These are phyloP conservation scores for Scheffersomyces lignicola DNA, from an alignment of 1,139 yeast genomes.

Conservation along the genomic window DNA sequence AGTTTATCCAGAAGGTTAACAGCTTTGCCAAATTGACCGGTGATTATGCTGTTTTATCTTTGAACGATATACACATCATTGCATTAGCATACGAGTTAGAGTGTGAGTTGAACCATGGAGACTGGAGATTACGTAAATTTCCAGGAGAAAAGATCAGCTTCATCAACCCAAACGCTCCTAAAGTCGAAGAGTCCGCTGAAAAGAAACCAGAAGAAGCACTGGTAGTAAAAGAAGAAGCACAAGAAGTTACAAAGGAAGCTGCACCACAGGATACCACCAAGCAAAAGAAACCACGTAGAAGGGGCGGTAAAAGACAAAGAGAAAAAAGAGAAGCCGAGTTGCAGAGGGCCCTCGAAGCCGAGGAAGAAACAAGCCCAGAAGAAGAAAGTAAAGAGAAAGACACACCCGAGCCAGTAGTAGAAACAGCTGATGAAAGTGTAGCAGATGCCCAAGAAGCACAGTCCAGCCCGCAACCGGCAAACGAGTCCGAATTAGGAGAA, in stretches of 20 bases:
- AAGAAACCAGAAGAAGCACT: slow-evolving; percentile 9
- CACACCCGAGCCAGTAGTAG: slow-evolving; percentile 7
- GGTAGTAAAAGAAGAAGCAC: slow-evolving; percentile 19
- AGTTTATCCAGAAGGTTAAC: slow-evolving; percentile 61
- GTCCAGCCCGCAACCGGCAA: slow-evolving; percentile 7
- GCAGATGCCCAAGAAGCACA: slow-evolving; percentile 13
- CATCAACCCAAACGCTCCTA: slow-evolving; percentile 10
- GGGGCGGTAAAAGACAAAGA: slow-evolving; percentile 66
- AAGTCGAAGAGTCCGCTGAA: slow-evolving; percentile 9
- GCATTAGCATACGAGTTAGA: slow-evolving; percentile 92
- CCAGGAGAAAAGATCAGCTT: slow-evolving; percentile 59
- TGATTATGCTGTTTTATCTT: slow-evolving; percentile 82
- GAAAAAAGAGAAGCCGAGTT: slow-evolving; percentile 50
- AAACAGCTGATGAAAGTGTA: slow-evolving; percentile 9
- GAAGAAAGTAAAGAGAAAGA: slow-evolving; percentile 10
- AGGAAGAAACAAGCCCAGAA: slow-evolving; percentile 10
- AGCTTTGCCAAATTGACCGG: slow-evolving; percentile 87
- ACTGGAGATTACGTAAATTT: slow-evolving; percentile 62
- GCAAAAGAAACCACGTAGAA: slow-evolving; percentile 50
- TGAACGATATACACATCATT: slow-evolving; percentile 87
- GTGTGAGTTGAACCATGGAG: slow-evolving; percentile 65
- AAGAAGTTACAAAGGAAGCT: slow-evolving; percentile 15
- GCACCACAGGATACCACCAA: slow-evolving; percentile 7
- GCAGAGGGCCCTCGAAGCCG: slow-evolving; percentile 21
- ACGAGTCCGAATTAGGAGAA: slow-evolving; percentile 24